Evolutionary conservation across 192 early-diverging fungal species (phyloP).

Genomic region (Phycomyces blakesleeanus): DNA sequence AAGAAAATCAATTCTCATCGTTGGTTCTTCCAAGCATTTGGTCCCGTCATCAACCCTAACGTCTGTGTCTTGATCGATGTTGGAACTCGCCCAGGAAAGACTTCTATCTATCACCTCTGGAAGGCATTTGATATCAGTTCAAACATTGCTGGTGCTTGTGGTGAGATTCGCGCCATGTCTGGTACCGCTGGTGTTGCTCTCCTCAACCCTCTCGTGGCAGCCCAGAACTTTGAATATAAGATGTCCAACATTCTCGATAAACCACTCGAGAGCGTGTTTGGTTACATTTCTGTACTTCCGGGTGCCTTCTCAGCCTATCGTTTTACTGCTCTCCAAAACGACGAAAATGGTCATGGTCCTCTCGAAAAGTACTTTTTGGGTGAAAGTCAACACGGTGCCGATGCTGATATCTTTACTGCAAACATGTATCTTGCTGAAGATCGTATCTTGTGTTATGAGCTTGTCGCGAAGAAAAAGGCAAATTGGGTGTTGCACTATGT

Average conservation of each 20-base stretch:
- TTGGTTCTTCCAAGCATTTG: constrained; percentile 66
- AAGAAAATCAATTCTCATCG: constrained; percentile 88
- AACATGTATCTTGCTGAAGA: constrained; percentile 71
- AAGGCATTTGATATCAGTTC: constrained; percentile 72
- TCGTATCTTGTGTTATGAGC: constrained; percentile 78
- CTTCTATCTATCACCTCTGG: constrained; percentile 76
- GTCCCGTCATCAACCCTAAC: constrained; percentile 51
- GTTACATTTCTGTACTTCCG: constrained; percentile 81
- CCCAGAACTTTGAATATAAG: constrained; percentile 85
- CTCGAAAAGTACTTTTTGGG: constrained; percentile 75
- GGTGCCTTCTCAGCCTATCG: constrained; percentile 83
- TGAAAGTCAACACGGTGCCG: constrained; percentile 60
- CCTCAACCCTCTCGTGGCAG: constrained; percentile 72
- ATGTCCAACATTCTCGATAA: constrained; percentile 77
- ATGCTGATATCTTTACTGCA: constrained; percentile 59
- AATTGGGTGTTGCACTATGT: constrained; percentile 73
- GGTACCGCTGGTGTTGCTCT: constrained; percentile 47
- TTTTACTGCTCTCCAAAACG: constrained; percentile 64
- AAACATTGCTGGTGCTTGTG: constrained; percentile 77
- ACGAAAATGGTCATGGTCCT: constrained; percentile 52
- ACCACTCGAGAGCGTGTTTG: constrained; percentile 75
- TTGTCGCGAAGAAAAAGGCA: constrained; percentile 66
- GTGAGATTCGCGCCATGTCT: constrained; percentile 70
- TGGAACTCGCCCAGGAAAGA: constrained; percentile 72
- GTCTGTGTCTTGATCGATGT: constrained; percentile 73